These are phyloP conservation scores for Naganishia sp. DNA, from an alignment of 1,284 basidiomycete species.

Conservation along the genomic window DNA sequence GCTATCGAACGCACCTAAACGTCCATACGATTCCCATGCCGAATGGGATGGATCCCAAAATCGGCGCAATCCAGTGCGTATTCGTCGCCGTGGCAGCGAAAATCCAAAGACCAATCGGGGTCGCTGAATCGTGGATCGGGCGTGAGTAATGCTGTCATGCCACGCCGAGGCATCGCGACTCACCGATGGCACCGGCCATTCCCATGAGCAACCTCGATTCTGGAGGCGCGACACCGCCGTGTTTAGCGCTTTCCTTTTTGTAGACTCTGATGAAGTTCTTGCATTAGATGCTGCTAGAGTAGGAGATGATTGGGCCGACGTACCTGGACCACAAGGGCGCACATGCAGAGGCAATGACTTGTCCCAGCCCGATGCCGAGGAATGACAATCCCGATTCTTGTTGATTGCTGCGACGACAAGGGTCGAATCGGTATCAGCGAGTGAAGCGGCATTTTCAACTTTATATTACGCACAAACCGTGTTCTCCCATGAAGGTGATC, in stretches of 20 bases:
- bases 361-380: constrained; percentile 70
- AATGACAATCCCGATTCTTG: constrained; percentile 68
- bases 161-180: background rate
- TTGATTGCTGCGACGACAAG: constrained; percentile 45
- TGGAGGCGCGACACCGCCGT: constrained; percentile 63
- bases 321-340: constrained; percentile 69
- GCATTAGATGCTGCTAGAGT: too few relatives aligned
- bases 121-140: constrained; percentile 46
- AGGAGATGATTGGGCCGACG: background rate
- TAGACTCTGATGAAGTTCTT: constrained; percentile 12
- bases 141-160: background rate
- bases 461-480: constrained; percentile 59
- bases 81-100: constrained; percentile 71
- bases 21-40: constrained; percentile 61
- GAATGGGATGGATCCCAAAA: constrained; percentile 66
- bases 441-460: background rate
- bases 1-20: constrained; percentile 56
- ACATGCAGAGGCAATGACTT: constrained; percentile 60
- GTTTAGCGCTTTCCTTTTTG: constrained; percentile 34
- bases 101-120: constrained; percentile 69
- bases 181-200: constrained; percentile 63
- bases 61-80: constrained; percentile 72
- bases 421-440: background rate
- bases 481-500: constrained; percentile 64
- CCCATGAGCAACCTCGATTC: constrained; percentile 69